Evolutionary conservation across 352 stramenopile species (phyloP).

Genomic region (Pythium brachiatum): DNA sequence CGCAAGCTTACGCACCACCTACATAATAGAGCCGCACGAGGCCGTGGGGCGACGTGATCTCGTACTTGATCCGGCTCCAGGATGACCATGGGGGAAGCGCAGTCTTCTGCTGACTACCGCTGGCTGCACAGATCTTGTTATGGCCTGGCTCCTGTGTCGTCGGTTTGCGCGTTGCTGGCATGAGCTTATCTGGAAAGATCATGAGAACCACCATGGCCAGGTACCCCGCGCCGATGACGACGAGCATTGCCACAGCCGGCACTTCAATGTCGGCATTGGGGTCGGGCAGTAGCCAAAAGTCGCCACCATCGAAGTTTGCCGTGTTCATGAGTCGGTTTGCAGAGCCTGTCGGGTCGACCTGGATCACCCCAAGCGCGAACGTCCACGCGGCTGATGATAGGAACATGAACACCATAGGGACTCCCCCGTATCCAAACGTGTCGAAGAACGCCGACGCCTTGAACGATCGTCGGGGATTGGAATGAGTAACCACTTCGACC

Average conservation of each 20-base stretch:
- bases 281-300: constrained; percentile 45
- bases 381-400: constrained; percentile 29
- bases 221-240: constrained; percentile 36
- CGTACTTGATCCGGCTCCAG: constrained; percentile 1
- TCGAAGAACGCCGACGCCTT: constrained; percentile 27
- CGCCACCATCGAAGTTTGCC: constrained; percentile 37
- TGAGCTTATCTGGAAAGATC: constrained; percentile 20
- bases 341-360: constrained; percentile 32
- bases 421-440: constrained; percentile 24
- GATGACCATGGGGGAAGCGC: background rate
- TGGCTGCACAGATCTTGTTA: background rate
- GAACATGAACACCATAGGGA: constrained; percentile 44
- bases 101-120: background rate
- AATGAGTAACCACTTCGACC: background rate
- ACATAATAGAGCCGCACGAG: constrained; percentile 17
- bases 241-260: constrained; percentile 24
- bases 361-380: constrained; percentile 35
- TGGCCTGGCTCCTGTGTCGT: background rate
- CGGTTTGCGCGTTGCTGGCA: background rate
- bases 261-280: constrained; percentile 24
- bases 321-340: constrained; percentile 41
- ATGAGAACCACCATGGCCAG: constrained; percentile 32
- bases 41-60: constrained; percentile 6
- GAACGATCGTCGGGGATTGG: background rate
- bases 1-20: background rate